Evolutionary conservation across 176 grass and related monocot genomes (phyloP), one percentile per base, ranked within the genome.

Genomic region (Zea luxurians): DNA sequence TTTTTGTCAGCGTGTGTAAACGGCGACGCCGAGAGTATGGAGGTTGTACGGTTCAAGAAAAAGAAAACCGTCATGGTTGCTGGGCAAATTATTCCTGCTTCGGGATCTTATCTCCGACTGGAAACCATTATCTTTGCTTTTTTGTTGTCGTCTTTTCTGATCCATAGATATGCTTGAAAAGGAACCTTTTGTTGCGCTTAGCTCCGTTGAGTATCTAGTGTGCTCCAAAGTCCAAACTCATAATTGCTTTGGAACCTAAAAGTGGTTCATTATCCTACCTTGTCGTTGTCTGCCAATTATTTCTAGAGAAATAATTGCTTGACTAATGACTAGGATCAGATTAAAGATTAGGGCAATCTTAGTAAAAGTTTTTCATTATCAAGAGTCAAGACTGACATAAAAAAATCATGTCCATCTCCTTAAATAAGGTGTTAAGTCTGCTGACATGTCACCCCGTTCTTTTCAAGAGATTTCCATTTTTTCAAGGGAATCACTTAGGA

Each of bases 111-210:
- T 68, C 64, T 44, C 38, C 73, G 68, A 11, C 18, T 45, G 2
- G 50, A 68, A 36, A 55, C 64, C 64, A 63, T 74, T 34, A 53
- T 59, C 37, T 37, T 68, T 5, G 47, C 1, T 8, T 36, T 68
- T 68, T 71, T 55, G 45, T 55, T 68, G 37, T 70, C 27, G 47
- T 37, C 47, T 38, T 58, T 8, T 54, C 57, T 16, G 17, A 62
- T 71, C 46, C 35, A 38, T 55, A 76, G 38, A 83, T 84, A 71
- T 65, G 64, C n/a, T 75, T 88, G 21, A 86, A 77, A 76, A 82
- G 38, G 40, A 65, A 13, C n/a, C 2, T 40, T 10, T 57, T 55
- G 53, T 21, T 70, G 36, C 48, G 37, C 17, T 17, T 18, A 34
- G 10, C 53, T 4, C 1, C 7, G 2, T 64, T 75, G 61, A 75